These are phyloP conservation scores for Epichloe glyceriae DNA, from an alignment of 2,329 filamentous ascomycete genomes.

Conservation along the genomic window DNA sequence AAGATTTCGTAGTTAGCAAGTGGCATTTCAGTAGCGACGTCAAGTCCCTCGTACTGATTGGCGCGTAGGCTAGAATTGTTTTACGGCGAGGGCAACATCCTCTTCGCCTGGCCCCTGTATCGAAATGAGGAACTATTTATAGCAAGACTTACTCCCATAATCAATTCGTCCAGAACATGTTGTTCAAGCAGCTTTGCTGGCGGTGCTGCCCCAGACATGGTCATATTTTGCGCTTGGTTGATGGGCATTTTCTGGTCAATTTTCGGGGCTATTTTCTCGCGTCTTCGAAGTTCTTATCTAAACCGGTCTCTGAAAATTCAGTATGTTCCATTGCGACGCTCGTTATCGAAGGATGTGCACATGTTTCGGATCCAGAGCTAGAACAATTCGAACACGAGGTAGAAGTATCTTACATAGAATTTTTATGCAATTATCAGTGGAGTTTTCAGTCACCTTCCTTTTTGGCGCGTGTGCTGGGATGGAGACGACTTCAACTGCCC, in stretches of 20 bases:
- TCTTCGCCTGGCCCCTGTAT: neutral
- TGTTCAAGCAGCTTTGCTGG: constrained; percentile 11
- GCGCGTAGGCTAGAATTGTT: neutral
- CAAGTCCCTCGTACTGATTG: neutral
- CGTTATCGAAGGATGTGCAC: no score
- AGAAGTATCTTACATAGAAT: no score
- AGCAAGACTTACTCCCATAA: constrained; percentile 37
- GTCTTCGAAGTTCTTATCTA: no score
- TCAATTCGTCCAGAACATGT: constrained; percentile 33
- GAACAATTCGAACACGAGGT: no score
- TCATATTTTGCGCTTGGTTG: neutral
- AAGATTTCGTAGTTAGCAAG: neutral
- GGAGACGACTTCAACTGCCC: neutral
- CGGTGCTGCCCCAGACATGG: neutral
- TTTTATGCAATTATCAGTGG: no score
- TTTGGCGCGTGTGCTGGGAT: neutral
- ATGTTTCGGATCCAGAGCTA: no score
- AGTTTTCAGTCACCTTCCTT: neutral
- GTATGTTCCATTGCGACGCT: neutral
- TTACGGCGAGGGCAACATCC: neutral
- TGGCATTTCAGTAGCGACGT: neutral
- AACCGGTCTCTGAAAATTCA: neutral
- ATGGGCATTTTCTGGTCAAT: neutral
- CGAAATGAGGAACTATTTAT: neutral
- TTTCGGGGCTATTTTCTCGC: neutral